Evolutionary conservation across 768 basidiomycete genomes (phyloP).

Genomic region (Gymnopilus junonius): DNA sequence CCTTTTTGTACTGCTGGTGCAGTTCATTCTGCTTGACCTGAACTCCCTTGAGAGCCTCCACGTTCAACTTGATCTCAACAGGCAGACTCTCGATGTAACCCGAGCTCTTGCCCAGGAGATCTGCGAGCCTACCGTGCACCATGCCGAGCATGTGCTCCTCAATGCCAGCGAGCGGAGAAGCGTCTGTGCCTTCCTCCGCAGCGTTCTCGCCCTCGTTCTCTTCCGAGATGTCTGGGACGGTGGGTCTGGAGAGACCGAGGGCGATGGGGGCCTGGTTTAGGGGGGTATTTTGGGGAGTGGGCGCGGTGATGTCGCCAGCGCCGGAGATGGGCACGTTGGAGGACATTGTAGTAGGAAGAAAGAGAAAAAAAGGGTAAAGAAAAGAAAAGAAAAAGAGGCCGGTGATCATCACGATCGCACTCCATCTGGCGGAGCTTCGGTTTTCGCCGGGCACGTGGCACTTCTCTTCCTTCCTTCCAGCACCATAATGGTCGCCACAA

Average conservation of each 20-base stretch:
- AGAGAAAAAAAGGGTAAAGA: slow-evolving; percentile 10
- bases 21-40: slow-evolving; percentile 91
- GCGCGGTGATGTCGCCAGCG: slow-evolving; percentile 68
- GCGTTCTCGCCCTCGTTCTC: slow-evolving; percentile 75
- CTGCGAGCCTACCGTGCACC: slow-evolving; percentile 86
- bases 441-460: not conserved
- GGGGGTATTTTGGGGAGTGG: slow-evolving; percentile 94
- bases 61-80: slow-evolving; percentile 74
- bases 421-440: slow-evolving; percentile 22
- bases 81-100: slow-evolving; percentile 94
- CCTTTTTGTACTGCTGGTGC: slow-evolving; percentile 93
- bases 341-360: slow-evolving; percentile 52
- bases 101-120: slow-evolving; percentile 88
- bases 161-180: slow-evolving; percentile 41
- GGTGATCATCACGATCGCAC: slow-evolving; percentile 11
- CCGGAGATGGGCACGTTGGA: slow-evolving; percentile 67
- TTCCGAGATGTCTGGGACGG: slow-evolving; percentile 87
- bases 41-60: slow-evolving; percentile 93
- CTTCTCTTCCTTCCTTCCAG: not conserved
- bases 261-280: slow-evolving; percentile 82
- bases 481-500: too few species aligned
- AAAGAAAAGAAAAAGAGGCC: slow-evolving; percentile 10
- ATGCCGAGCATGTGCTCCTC: slow-evolving; percentile 78
- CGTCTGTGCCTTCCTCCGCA: slow-evolving; percentile 38
- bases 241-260: slow-evolving; percentile 79